Percentiles rank a stretch among this genome's conserved stretches.
Conservation (phyloP, 371 early-diverging fungal species). For the Entomophthora muscae region DNA sequence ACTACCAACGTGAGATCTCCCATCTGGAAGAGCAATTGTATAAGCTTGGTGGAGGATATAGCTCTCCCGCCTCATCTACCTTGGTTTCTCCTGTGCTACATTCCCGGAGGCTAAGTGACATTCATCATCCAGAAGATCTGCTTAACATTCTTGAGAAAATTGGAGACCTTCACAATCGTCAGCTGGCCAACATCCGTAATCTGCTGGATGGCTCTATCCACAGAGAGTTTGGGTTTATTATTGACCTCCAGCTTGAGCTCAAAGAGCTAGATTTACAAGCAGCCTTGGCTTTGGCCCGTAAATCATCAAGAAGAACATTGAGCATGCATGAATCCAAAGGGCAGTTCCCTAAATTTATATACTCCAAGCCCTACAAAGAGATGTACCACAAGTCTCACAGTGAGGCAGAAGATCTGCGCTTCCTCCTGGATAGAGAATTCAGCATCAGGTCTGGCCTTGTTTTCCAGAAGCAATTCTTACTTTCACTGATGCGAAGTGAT, state of each 20-base stretch:
- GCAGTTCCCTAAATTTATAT: not conserved
- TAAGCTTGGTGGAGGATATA: not conserved
- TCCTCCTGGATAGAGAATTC: not conserved
- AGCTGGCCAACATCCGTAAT: not conserved
- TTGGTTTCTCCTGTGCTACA: not conserved
- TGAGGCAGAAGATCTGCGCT: not conserved
- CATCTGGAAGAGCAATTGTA: not conserved
- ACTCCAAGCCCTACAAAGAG: not conserved
- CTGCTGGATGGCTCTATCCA: not conserved
- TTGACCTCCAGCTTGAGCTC: not conserved
- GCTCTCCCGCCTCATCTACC: not conserved
- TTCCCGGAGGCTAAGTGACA: not conserved
- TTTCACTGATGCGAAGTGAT: not conserved
- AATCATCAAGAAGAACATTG: too few relatives aligned
- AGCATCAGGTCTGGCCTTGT: not conserved
- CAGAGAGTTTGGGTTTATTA: not conserved
- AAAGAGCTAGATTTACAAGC: not conserved
- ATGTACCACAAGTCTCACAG: not conserved
- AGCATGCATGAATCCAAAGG: not conserved
- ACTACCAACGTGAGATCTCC: not conserved
- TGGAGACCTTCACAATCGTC: not conserved
- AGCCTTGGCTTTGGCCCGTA: not conserved
- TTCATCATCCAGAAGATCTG: not conserved
- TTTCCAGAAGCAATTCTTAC: not conserved
- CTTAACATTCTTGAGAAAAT: not conserved